These are phyloP conservation scores for Pichia nanzhaoensis DNA, from an alignment of 805 yeast genomes.

Conservation along the genomic window DNA sequence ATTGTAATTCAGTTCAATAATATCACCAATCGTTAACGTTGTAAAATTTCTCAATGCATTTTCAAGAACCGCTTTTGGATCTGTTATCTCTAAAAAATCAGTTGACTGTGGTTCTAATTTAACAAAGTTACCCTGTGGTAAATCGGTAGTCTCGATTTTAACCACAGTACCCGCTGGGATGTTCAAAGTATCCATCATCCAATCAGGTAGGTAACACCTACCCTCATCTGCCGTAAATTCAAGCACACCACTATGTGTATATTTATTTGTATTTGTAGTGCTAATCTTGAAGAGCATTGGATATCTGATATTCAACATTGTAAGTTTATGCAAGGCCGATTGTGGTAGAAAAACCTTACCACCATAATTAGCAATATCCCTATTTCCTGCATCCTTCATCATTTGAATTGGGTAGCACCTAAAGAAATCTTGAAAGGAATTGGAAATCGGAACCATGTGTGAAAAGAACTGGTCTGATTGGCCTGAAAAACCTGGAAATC, in stretches of 20 bases:
- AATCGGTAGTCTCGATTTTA: constrained; percentile 66
- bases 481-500: constrained; percentile 21
- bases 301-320: constrained; percentile 86
- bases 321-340: constrained; percentile 79
- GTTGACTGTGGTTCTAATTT: constrained; percentile 93
- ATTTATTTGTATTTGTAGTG: constrained; percentile 49
- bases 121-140: constrained; percentile 82
- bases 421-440: constrained; percentile 72
- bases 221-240: constrained; percentile 98
- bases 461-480: constrained; percentile 14
- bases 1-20: constrained; percentile 80
- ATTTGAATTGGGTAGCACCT: constrained; percentile 87
- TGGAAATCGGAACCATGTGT: constrained; percentile 18
- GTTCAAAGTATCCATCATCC: constrained; percentile 84
- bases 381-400: constrained; percentile 72
- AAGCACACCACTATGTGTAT: constrained; percentile 88
- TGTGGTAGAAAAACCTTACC: constrained; percentile 96
- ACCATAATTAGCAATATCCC: constrained; percentile 81
- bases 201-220: constrained; percentile 85
- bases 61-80: constrained; percentile 95
- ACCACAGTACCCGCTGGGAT: constrained; percentile 76
- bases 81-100: constrained; percentile 86
- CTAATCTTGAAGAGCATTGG: constrained; percentile 89
- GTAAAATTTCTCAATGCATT: constrained; percentile 86
- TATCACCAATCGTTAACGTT: constrained; percentile 76